phyloP scores from a whole-genome alignment of 2,329 filamentous ascomycete genomes.

The Polytolypa hystricis region DNA sequence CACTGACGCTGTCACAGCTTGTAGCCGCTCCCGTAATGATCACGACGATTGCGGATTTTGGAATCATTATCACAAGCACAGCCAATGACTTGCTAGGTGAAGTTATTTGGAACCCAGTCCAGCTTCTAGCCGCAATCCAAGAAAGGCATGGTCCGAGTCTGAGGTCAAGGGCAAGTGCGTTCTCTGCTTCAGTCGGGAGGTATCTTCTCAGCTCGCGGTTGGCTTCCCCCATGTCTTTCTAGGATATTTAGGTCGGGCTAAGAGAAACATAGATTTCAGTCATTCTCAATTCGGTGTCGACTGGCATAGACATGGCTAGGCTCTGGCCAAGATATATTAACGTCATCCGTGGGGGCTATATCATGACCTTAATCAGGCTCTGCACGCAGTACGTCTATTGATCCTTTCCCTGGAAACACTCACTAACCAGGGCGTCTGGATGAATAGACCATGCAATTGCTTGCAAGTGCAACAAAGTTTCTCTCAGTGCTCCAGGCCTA shows the following conservation, averaged over 20 bases:
- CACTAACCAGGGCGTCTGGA: not conserved
- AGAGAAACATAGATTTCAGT: slow-evolving; percentile 21
- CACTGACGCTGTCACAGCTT: slow-evolving; percentile 17
- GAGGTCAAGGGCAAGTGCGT: slow-evolving; percentile 24
- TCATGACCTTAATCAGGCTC: slow-evolving; percentile 37
- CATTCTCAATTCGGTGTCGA: slow-evolving; percentile 39
- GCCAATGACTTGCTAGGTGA: slow-evolving; percentile 19
- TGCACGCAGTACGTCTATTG: slow-evolving; percentile 21
- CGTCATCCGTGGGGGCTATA: slow-evolving; percentile 43
- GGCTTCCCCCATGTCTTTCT: slow-evolving; percentile 16
- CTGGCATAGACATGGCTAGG: slow-evolving; percentile 46
- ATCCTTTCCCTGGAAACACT: not conserved
- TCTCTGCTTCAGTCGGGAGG: slow-evolving; percentile 26
- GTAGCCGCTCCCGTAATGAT: slow-evolving; percentile 27
- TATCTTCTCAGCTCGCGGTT: slow-evolving; percentile 25
- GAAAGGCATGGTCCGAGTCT: slow-evolving; percentile 19
- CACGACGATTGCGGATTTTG: slow-evolving; percentile 26
- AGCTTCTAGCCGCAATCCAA: slow-evolving; percentile 27
- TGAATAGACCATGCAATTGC: slow-evolving; percentile 22
- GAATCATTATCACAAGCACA: slow-evolving; percentile 28
- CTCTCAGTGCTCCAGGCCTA: slow-evolving; percentile 25
- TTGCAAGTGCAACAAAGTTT: slow-evolving; percentile 26
- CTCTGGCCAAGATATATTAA: slow-evolving; percentile 45
- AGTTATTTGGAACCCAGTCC: slow-evolving; percentile 31
- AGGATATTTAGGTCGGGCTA: not conserved